Percentiles rank a stretch among this genome's conserved stretches.
Evolutionary conservation across 1,139 yeast genomes (phyloP).

Genomic region (Spathaspora jeffriesii): DNA sequence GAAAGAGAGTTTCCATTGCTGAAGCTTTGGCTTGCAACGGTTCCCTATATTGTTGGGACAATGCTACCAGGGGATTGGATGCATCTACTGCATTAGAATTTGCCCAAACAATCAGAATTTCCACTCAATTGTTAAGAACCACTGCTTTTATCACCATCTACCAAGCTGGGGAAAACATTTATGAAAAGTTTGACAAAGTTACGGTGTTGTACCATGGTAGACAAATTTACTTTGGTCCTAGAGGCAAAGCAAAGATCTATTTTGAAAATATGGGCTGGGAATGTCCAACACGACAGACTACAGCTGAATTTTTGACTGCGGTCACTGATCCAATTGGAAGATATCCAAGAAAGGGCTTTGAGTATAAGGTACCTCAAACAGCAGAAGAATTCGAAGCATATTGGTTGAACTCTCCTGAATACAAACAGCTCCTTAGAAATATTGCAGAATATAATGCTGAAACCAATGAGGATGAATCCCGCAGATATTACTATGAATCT

Average conservation of each 20-base stretch:
- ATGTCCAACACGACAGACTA: constrained; percentile 76
- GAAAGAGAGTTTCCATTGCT: constrained; percentile 46
- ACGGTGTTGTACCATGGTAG: constrained; percentile 74
- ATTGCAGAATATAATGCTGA: constrained; percentile 24
- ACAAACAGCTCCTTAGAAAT: constrained; percentile 13
- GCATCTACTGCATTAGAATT: constrained; percentile 71
- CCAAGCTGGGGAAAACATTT: constrained; percentile 78
- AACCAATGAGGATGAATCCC: constrained; percentile 16
- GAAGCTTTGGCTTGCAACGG: constrained; percentile 39
- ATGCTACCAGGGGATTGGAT: constrained; percentile 63
- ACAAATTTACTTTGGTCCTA: constrained; percentile 74
- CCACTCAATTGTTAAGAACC: constrained; percentile 57
- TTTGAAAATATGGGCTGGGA: constrained; percentile 51
- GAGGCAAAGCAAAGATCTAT: constrained; percentile 54
- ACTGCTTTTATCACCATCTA: constrained; percentile 78
- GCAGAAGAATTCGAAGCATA: constrained; percentile 23
- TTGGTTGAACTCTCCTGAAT: constrained; percentile 25
- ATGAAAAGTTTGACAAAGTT: constrained; percentile 70
- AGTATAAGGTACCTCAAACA: constrained; percentile 24
- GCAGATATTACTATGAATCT: constrained; percentile 42
- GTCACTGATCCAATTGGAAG: constrained; percentile 73
- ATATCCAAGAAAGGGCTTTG: constrained; percentile 47
- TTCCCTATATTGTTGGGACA: constrained; percentile 60
- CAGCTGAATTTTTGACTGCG: constrained; percentile 80
- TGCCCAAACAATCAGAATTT: constrained; percentile 63